A percentile compares a stretch with the other conserved stretches of the same genome.
phyloP scores from a whole-genome alignment of 2,329 filamentous ascomycete genomes.

The Arthrobotrys musiformis region DNA sequence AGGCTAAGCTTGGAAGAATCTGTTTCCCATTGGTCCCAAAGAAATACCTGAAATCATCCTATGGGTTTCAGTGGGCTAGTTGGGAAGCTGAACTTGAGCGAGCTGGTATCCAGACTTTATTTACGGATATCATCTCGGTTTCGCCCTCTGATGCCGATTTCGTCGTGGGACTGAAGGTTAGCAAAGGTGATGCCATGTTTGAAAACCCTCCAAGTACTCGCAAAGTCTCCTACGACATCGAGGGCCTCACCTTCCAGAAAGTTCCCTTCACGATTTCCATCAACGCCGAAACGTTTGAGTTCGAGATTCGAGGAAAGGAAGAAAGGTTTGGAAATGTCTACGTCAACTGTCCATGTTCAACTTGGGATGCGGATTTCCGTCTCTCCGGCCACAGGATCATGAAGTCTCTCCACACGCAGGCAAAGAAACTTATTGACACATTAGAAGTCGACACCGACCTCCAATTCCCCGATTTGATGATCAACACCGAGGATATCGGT shows the following conservation, averaged over 20 bases:
- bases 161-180: constrained; percentile 49
- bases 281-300: constrained; percentile 57
- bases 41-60: constrained; percentile 39
- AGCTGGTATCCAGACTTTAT: constrained; percentile 31
- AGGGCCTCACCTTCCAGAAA: constrained; percentile 46
- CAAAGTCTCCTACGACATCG: constrained; percentile 45
- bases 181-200: constrained; percentile 63
- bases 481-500: constrained; percentile 15
- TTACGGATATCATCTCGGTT: constrained; percentile 48
- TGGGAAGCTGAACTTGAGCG: constrained; percentile 39
- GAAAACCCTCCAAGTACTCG: constrained; percentile 37
- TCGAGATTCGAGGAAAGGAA: constrained; percentile 53
- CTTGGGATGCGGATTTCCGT: constrained; percentile 51
- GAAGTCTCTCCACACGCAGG: constrained; percentile 24
- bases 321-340: constrained; percentile 56
- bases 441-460: constrained; percentile 29
- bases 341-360: constrained; percentile 56
- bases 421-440: constrained; percentile 30
- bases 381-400: constrained; percentile 28
- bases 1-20: constrained; percentile 53
- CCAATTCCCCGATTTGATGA: constrained; percentile 20
- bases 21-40: constrained; percentile 45
- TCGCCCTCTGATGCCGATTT: constrained; percentile 55
- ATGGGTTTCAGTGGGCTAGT: constrained; percentile 45
- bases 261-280: constrained; percentile 40